A percentile compares a stretch with the other conserved stretches of the same genome.
Evolutionary conservation across 768 basidiomycete species (phyloP).

Genomic region (Neoboletus subvelutipes): DNA sequence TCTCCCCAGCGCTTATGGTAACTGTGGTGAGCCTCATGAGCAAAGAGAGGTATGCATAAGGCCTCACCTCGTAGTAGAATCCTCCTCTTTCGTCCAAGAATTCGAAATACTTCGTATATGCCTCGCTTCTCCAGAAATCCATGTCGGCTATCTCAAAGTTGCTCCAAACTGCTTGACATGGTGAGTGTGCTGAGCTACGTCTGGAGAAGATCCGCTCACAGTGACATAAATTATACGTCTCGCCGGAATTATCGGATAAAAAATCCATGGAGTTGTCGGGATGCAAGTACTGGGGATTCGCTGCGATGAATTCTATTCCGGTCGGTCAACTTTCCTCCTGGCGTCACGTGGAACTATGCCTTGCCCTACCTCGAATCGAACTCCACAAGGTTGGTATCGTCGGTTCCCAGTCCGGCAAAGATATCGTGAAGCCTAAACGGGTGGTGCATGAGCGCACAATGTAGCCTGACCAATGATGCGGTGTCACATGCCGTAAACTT

Average conservation of each 20-base stretch:
- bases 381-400: conserved; percentile 68
- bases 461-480: neutral
- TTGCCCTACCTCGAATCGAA: conserved; percentile 49
- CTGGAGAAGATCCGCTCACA: conserved; percentile 38
- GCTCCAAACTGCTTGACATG: conserved; percentile 66
- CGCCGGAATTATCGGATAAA: conserved; percentile 64
- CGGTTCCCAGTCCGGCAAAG: conserved; percentile 60
- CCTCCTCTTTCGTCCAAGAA: conserved; percentile 78
- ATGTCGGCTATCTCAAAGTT: conserved; percentile 91
- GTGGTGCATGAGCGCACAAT: neutral
- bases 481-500: conserved; percentile 45
- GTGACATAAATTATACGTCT: conserved; percentile 64
- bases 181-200: neutral
- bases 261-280: conserved; percentile 61
- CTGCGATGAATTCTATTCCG: conserved; percentile 51
- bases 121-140: conserved; percentile 80
- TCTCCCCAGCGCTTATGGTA: conserved; percentile 81
- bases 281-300: conserved; percentile 55
- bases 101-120: conserved; percentile 82
- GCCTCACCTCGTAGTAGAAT: conserved; percentile 79
- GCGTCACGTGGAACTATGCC: conserved; percentile 22
- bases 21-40: conserved; percentile 4
- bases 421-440: conserved; percentile 55
- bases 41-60: neutral
- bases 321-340: conserved; percentile 38